Evolutionary conservation across 2,329 filamentous ascomycete genomes (phyloP).

Genomic region (Pyricularia grisea): DNA sequence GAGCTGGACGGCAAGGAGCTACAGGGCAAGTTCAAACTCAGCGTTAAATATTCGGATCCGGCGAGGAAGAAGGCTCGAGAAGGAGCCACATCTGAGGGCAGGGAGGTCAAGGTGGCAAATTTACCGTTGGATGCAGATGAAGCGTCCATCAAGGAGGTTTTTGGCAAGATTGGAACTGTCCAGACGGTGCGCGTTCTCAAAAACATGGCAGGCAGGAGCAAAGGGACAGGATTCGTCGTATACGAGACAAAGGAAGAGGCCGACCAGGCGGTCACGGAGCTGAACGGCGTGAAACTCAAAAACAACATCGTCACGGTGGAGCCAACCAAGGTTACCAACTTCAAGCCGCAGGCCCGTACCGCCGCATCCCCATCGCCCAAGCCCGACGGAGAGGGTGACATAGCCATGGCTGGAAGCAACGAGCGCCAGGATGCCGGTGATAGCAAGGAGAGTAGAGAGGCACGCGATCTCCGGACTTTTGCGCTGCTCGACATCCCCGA

Average conservation of each 20-base stretch:
- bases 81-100: slow-evolving; percentile 75
- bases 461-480: slow-evolving; percentile 41
- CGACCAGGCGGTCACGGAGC: slow-evolving; percentile 51
- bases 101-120: slow-evolving; percentile 73
- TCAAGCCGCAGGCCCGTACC: slow-evolving; percentile 41
- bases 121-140: slow-evolving; percentile 55
- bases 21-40: slow-evolving; percentile 58
- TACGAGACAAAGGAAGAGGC: slow-evolving; percentile 65
- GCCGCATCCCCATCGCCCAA: slow-evolving; percentile 20
- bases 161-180: slow-evolving; percentile 67
- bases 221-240: slow-evolving; percentile 73
- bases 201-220: slow-evolving; percentile 57
- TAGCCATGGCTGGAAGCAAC: slow-evolving; percentile 23
- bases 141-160: slow-evolving; percentile 59
- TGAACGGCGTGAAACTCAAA: slow-evolving; percentile 63
- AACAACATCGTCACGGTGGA: slow-evolving; percentile 60
- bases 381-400: slow-evolving; percentile 25
- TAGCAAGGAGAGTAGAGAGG: slow-evolving; percentile 4
- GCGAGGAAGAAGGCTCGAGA: slow-evolving; percentile 65
- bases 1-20: slow-evolving; percentile 62
- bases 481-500: slow-evolving; percentile 81
- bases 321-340: slow-evolving; percentile 44
- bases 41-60: slow-evolving; percentile 80
- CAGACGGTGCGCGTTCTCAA: slow-evolving; percentile 62
- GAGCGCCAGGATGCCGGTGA: slow-evolving; percentile 8